A percentile compares a stretch with the other conserved stretches of the same genome.
These are phyloP conservation scores for Fraxinus floribunda DNA, from an alignment of 305 asterid species.

Conservation along the genomic window DNA sequence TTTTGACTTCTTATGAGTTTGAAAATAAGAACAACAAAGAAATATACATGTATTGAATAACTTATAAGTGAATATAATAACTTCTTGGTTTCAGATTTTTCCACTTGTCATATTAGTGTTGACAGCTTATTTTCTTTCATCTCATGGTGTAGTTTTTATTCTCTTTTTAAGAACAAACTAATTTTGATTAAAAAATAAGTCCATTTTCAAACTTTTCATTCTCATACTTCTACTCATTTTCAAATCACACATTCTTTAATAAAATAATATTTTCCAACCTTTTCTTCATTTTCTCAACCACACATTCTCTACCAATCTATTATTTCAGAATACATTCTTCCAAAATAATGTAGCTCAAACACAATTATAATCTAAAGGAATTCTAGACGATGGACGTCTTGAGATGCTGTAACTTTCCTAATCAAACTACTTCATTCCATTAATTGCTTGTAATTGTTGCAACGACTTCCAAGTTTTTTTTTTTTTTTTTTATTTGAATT, in stretches of 20 bases:
- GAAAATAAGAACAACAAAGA: neutral
- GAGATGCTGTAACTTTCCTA: neutral
- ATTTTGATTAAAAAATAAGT: neutral
- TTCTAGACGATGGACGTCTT: no score
- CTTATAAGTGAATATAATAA: neutral
- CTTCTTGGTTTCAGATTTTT: neutral
- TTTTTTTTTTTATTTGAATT: no score
- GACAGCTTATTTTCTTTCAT: neutral
- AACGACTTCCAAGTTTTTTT: neutral
- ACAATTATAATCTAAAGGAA: neutral
- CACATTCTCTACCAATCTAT: no score
- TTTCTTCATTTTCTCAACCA: no score
- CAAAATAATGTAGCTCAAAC: no score
- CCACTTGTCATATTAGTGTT: neutral
- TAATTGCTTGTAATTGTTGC: neutral
- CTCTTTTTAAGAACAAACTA: neutral
- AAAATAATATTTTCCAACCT: no score
- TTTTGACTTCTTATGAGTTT: conserved; percentile 31
- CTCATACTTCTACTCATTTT: no score
- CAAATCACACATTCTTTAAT: no score
- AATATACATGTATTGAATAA: neutral
- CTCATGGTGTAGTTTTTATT: neutral
- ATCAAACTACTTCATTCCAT: neutral
- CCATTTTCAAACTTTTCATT: no score
- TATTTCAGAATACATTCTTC: no score